Evolutionary conservation across 176 grass and related monocot species (phyloP), one percentile per base, ranked within the genome.

Genomic region (Stipa capillata): DNA sequence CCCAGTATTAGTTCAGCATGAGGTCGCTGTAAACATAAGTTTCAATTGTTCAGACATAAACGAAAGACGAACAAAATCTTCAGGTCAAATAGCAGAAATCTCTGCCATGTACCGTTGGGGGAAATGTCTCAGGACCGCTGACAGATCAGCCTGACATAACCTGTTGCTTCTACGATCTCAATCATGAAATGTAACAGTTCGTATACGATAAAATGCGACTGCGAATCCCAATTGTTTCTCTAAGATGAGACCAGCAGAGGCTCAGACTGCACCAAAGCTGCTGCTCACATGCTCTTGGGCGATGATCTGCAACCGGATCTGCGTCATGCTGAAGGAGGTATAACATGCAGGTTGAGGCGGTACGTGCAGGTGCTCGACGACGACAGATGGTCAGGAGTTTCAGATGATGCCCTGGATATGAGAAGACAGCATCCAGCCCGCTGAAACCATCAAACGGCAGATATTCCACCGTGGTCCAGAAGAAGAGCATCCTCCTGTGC

Each of bases 391-490:
- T 87, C 82, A 17, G 51, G 73, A 12, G 89, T 87, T 37, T 39
- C 69, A 2, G 39, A 55, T 57, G 81, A 49, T 63, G 77, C 81
- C 67, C 51, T 87, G 24, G 42, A 83, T 82, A 94, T 89, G 44
- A 15, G 13, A 15, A 36, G 57, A 83, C 39, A 76, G n/a, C 77
- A 69, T 94, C 53, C 47, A 89, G 47, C 18, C 87, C 89, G 23
- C 20, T 7, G 29, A 96, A 96, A 53, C 87, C 84, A 25, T 92
- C 89, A 1, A 71, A 72, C 1, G 93, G 87, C 48, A 96, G 71
- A 50, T 77, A 92, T 34, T 85, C 87, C 45, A 96, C 56, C 1
- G 89, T 85, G 6, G 93, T 92, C 93, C 89, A 96, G 74, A 96
- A 96, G 51, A 92, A 92, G 67, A 96, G 73, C 6, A 94, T 63